Base-by-base conservation (phyloP, 345 rosid genomes). In the Mallotus nudiflorus region DNA sequence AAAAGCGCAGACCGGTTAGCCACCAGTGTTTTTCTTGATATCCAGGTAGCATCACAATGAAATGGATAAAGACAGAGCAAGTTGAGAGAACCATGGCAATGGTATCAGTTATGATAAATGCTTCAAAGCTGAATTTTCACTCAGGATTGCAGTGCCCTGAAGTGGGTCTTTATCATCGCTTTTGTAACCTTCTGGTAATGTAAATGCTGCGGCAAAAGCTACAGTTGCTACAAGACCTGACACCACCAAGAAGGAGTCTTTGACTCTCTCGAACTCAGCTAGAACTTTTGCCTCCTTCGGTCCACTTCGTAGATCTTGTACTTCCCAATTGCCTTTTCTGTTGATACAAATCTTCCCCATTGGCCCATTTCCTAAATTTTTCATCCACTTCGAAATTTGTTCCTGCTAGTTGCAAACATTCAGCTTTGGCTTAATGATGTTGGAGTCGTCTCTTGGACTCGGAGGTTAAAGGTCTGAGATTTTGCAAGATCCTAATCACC, bases 191-290 rank as follows among this genome's bases (percentile, higher is more conserved):
- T n/a, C n/a, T n/a, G n/a, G n/a, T n/a, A n/a, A n/a, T n/a, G n/a
- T n/a, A n/a, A n/a, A n/a, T n/a, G 7, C 72, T 72, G 75, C 72
- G 0, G 68, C 55, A 20, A 76, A 76, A 2, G 68, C 25, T 6
- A 70, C 72, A 1, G 65, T 71, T 16, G 75, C 75, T 70, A 66
- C 33, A 1, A 76, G 75, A 14, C 28, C 16, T 7, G 74, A 65
- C 0, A 68, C 70, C 6, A 63, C 5, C 1, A 74, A n/a, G 33
- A 42, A 25, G 11, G 31, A 6, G 0, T 54, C 69, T 46, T 39
- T 68, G n/a, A 8, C 31, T 28, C 62, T 28, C 19, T 62, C 33
- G 9, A 25, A 6, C 1, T 51, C 39, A 4, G 19, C n/a, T n/a
- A n/a, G 31, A 4, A 28, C 15, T 18, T 42, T 31, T 20, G 45